These are phyloP conservation scores for Bolboschoenoplectus hybrid DNA, from an alignment of 202 grass and related monocot species.

Conservation along the genomic window DNA sequence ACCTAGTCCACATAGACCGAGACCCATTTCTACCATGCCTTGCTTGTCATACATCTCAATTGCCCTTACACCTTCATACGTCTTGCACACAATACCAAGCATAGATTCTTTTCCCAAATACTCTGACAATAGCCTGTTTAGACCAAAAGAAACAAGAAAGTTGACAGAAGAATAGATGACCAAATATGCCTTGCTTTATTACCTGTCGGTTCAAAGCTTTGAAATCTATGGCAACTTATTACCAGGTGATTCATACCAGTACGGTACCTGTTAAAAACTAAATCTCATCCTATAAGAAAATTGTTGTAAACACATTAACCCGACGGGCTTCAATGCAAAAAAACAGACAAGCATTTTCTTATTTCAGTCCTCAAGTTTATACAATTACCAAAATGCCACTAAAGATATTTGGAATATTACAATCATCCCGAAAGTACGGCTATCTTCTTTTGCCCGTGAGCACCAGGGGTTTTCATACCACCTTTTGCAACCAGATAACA, in stretches of 20 bases:
- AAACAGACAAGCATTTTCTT: not conserved
- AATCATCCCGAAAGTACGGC: not conserved
- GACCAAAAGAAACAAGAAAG: slow-evolving; percentile 31
- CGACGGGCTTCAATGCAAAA: too few species aligned
- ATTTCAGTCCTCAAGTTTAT: not conserved
- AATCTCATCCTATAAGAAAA: not conserved
- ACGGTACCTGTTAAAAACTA: not conserved
- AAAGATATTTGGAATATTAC: not conserved
- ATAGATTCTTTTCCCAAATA: slow-evolving; percentile 83
- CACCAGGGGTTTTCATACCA: not conserved
- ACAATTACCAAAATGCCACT: not conserved
- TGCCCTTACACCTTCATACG: slow-evolving; percentile 62
- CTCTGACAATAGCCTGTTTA: slow-evolving; percentile 66
- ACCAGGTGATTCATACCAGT: not conserved
- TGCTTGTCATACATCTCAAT: slow-evolving; percentile 74
- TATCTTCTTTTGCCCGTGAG: not conserved
- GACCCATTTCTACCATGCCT: slow-evolving; percentile 60
- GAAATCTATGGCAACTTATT: not conserved
- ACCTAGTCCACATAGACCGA: slow-evolving; percentile 64
- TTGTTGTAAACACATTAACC: not conserved
- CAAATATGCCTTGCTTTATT: slow-evolving; percentile 17
- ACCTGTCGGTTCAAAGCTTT: not conserved
- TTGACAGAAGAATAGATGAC: not conserved
- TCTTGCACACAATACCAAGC: slow-evolving; percentile 89
- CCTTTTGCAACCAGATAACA: not conserved